A percentile compares a stretch with the other conserved stretches of the same genome.
These are phyloP conservation scores for Fagus crenata DNA, from an alignment of 306 rosid species.

Conservation along the genomic window DNA sequence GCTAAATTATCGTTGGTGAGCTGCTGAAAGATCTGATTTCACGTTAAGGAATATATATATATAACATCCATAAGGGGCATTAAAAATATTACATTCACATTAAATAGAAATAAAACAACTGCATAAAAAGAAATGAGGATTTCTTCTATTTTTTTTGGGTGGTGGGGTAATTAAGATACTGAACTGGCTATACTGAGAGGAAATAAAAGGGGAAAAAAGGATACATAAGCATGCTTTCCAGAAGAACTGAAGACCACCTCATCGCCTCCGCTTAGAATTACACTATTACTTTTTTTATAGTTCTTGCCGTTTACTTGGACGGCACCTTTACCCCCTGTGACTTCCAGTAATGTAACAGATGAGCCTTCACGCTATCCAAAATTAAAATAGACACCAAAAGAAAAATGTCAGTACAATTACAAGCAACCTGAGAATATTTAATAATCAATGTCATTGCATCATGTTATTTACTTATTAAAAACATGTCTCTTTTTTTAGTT, in stretches of 20 bases:
- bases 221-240: constrained; percentile 90
- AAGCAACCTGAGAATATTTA: constrained; percentile 14
- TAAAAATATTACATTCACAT: not conserved
- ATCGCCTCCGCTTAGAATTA: constrained; percentile 75
- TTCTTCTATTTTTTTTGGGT: constrained; percentile 7
- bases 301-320: constrained; percentile 77
- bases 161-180: not conserved
- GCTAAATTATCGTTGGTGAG: constrained; percentile 51
- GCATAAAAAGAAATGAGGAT: constrained; percentile 19
- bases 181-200: not conserved
- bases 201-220: constrained; percentile 43
- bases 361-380: constrained; percentile 63
- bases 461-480: constrained; percentile 15
- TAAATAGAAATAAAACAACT: not conserved
- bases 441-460: constrained; percentile 5
- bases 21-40: constrained; percentile 77
- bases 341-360: constrained; percentile 71
- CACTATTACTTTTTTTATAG: constrained; percentile 46
- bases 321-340: constrained; percentile 65
- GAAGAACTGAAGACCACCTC: constrained; percentile 73
- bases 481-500: not conserved
- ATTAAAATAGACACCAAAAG: constrained; percentile 23
- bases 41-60: constrained; percentile 47
- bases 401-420: constrained; percentile 22
- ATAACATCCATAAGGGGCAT: constrained; percentile 8